Base-by-base conservation (phyloP, 2,329 filamentous ascomycete genomes). In the Botrytis paeoniae region DNA sequence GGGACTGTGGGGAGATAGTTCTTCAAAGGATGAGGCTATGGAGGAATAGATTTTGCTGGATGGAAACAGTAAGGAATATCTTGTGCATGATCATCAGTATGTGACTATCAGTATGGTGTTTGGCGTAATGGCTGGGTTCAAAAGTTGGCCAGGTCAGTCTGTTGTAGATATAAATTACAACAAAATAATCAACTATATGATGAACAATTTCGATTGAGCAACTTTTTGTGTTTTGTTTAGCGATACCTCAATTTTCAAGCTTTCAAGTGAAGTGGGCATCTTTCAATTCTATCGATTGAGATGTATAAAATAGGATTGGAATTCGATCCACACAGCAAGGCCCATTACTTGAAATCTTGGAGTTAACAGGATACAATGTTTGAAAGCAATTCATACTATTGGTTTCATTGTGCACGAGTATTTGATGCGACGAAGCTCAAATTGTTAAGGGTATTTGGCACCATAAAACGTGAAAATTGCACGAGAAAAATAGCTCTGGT, bases 1-100 rank as follows among this genome's bases (percentile, higher is more conserved):
- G 75, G 96, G 94, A 2, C 84, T 99, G 22, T 98, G 93, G 92
- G 94, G 93, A 18, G 91, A 94, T 80, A 89, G 75, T 29, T 76
- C 73, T 63, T 75, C 71, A 32, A 79, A 78, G 60, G 74, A 64
- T 70, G 72, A 73, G 48, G 59, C 72, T 51, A 80, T 81, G 80
- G 74, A 79, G 69, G 78, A 80, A 65, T 80, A 72, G 62, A 72
- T 48, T 65, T 20, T 63, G 18, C 48, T 35, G 18, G 10, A 18
- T 39, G 37, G 45, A 41, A 22, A 57, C 25, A 41, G 14, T 16
- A 22, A 32, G 35, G 65, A 32, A 68, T 68, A 57, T 57, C 65
- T 29, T 68, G 16, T 69, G 66, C 51, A 61, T 59, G 51, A 69
- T 69, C 45, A 54, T 68, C 45, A 41, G 45, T 54, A 68, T 64